These are phyloP conservation scores for Pterocarpus macrocarpus DNA, from an alignment of 306 rosid genomes.

Conservation along the genomic window DNA sequence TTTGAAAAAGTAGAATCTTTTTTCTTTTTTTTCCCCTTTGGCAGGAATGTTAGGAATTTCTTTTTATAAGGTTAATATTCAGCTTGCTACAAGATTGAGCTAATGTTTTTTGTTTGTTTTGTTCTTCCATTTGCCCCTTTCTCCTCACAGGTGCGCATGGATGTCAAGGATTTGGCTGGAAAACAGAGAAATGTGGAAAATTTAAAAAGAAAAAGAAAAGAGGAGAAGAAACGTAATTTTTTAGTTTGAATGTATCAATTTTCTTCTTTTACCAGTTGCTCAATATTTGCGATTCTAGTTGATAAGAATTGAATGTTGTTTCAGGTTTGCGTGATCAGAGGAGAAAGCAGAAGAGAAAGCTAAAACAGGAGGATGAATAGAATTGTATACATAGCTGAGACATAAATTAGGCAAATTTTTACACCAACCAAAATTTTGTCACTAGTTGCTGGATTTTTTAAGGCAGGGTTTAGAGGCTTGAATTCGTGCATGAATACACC, in stretches of 20 bases:
- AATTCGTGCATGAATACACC: conserved; percentile 14
- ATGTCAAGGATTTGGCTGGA: conserved; percentile 59
- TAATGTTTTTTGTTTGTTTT: conserved; percentile 9
- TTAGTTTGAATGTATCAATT: not conserved
- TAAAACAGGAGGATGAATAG: conserved; percentile 51
- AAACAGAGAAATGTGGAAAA: conserved; percentile 63
- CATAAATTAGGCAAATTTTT: conserved; percentile 24
- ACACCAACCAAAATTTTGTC: conserved; percentile 33
- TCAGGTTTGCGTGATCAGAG: conserved; percentile 82
- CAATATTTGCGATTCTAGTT: conserved; percentile 10
- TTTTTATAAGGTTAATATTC: conserved; percentile 6
- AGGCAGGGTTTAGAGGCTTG: conserved; percentile 1
- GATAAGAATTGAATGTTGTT: conserved; percentile 26
- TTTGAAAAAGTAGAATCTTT: conserved; percentile 10
- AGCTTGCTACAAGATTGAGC: not conserved
- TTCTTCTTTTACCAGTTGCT: not conserved
- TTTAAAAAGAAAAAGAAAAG: conserved; percentile 75
- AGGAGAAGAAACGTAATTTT: conserved; percentile 78
- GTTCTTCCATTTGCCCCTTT: conserved; percentile 4
- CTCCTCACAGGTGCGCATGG: conserved; percentile 73
- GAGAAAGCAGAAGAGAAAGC: conserved; percentile 69
- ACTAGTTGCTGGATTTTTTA: not conserved
- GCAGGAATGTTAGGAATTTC: not conserved
- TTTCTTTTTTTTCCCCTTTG: not conserved
- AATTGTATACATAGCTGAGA: conserved; percentile 12